Conservation (phyloP, 257 asterid genomes). For the Solanum gracilifrons region DNA sequence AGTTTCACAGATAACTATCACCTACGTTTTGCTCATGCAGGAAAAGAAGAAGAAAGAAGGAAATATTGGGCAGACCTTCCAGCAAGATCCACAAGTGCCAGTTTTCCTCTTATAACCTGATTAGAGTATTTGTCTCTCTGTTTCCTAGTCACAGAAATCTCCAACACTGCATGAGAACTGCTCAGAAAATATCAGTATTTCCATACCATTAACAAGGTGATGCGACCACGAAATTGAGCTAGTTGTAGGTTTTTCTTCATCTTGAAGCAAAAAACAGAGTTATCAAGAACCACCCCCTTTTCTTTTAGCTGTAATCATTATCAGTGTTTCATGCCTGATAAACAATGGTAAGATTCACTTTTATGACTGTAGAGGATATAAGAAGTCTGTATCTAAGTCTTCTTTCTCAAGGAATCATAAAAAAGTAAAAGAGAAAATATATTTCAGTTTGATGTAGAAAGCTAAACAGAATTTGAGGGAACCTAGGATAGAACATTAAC, state of each 20-base stretch:
- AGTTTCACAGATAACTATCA: background rate
- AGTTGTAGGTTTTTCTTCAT: background rate
- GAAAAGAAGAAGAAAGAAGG: background rate
- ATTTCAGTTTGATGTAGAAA: background rate
- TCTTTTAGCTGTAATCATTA: background rate
- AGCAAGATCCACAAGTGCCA: slow-evolving; percentile 96
- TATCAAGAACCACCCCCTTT: background rate
- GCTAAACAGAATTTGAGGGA: background rate
- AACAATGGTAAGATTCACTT: background rate
- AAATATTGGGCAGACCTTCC: slow-evolving; percentile 61
- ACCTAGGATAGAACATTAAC: background rate
- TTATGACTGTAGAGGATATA: background rate
- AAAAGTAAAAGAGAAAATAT: background rate
- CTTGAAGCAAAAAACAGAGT: background rate
- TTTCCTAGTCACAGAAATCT: slow-evolving; percentile 69
- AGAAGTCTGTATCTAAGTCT: background rate
- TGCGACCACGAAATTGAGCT: background rate
- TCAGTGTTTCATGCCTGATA: background rate
- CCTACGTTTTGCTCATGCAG: slow-evolving; percentile 5
- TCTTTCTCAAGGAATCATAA: background rate
- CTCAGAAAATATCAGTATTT: slow-evolving; percentile 5
- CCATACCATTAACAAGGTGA: background rate
- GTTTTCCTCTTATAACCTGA: slow-evolving; percentile 80
- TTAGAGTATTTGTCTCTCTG: slow-evolving; percentile 54
- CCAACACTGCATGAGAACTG: slow-evolving; percentile 96